Base-by-base conservation (phyloP, 768 basidiomycete genomes). In the Amyloporia xantha region DNA sequence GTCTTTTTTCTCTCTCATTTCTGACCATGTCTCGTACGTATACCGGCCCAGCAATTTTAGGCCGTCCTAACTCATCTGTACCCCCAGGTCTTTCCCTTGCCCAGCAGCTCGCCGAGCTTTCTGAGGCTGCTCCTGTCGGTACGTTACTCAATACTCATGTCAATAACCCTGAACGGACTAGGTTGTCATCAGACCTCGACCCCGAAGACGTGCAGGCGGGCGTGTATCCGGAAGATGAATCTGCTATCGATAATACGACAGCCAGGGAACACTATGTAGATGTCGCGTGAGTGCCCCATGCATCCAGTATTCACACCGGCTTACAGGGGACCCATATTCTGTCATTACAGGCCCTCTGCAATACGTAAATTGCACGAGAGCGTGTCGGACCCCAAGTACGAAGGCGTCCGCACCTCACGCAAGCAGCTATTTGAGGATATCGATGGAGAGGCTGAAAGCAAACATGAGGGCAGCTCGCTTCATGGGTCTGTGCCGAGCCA, bases 51-150 rank as follows among this genome's bases (percentile, higher is more conserved):
- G 15, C 44, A 28, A 13, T 11, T 47, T 27, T 47, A 40, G 48
- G 39, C 36, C 30, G 7, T 45, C 39, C 41, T 23, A 35, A 38
- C 19, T 55, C 35, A 49, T 49, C 13, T 36, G 12, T 23, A 3
- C 28, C n/a, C 13, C 5, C 52, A 74, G 74, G 75, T 24, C 63
- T 84, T 28, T 81, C 85, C 2, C 74, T 89, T 21, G 82, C 80
- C 2, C 78, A 94, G 62, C 91, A 95, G 61, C 79, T 96, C 36
- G 85, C 84, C 30, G 77, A 85, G 60, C 78, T 97, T 21, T 77
- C 88, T 41, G 79, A 87, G 44, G 68, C 82, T 19, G 75, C 81
- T 10, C 86, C 86, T 42, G 66, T 71, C 30, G 87, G 91, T 85
- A 59, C 52, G 76, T 67, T 23, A 17, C 35, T 35, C 40, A 30